Evolutionary conservation across 441 rosid genomes (phyloP).

Genomic region (Pelargonium australe): DNA sequence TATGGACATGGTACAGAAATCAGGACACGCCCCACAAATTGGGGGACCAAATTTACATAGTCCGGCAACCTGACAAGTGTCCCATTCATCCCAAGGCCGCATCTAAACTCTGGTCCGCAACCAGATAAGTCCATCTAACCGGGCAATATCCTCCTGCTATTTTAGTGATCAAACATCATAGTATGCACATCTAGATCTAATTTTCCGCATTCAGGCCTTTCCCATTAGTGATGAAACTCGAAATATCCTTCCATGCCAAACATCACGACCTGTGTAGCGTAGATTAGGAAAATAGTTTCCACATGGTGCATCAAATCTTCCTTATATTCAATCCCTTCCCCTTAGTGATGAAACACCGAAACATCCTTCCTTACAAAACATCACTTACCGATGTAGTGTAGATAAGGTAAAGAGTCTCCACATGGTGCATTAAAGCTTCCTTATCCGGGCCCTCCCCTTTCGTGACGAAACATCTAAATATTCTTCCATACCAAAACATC

Average conservation of each 20-base stretch:
- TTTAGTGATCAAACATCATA: too few relatives aligned
- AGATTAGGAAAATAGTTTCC: background rate
- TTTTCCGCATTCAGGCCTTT: too few relatives aligned
- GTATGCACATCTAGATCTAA: too few relatives aligned
- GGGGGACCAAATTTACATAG: slow-evolving; percentile 42
- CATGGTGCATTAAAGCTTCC: background rate
- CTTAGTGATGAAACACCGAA: background rate
- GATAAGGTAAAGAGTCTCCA: background rate
- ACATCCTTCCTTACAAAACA: too few relatives aligned
- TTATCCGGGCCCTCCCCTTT: background rate
- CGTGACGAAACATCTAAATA: too few relatives aligned
- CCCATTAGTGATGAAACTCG: background rate
- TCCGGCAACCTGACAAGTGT: slow-evolving; percentile 41
- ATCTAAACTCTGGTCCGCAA: slow-evolving; percentile 12
- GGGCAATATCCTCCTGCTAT: background rate
- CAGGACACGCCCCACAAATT: slow-evolving; percentile 32
- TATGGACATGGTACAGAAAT: slow-evolving; percentile 54
- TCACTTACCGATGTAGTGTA: background rate
- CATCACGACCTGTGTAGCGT: background rate
- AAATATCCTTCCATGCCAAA: too few relatives aligned
- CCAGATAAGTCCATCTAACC: slow-evolving; percentile 9
- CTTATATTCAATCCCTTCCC: background rate
- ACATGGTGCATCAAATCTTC: background rate
- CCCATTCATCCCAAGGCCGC: background rate
- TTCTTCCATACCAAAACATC: too few relatives aligned